A percentile compares a stretch with the other conserved stretches of the same genome.
Conservation (phyloP, 78 protist genomes). For the Cavenderia fasciculata region DNA sequence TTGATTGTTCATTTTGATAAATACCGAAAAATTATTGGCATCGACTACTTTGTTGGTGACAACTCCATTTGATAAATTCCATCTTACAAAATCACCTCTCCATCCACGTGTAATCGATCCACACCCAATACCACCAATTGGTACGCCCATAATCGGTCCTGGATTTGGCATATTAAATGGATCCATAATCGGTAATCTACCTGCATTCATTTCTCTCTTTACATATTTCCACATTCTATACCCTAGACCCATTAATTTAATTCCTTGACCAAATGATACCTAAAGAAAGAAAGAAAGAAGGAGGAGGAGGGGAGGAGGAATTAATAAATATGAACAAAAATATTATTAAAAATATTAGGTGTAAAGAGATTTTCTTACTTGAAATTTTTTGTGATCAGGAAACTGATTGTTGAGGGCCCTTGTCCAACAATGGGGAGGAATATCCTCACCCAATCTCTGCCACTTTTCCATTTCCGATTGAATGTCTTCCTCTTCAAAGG, state of each 20-base stretch:
- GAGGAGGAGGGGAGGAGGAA: no score
- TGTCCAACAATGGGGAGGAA: conserved; percentile 46
- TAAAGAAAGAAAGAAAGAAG: no score
- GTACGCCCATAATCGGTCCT: conserved; percentile 81
- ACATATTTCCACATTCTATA: conserved; percentile 83
- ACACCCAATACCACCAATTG: conserved; percentile 82
- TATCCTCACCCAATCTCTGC: conserved; percentile 51
- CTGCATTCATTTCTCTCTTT: conserved; percentile 25
- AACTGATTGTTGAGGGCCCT: conserved; percentile 31
- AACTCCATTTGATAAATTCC: conserved; percentile 24
- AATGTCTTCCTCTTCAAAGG: neutral
- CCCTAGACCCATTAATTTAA: conserved; percentile 51
- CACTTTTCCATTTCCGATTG: conserved; percentile 43
- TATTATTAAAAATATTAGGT: no score
- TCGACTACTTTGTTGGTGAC: conserved; percentile 48
- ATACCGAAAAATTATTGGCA: conserved; percentile 69
- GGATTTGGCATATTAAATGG: conserved; percentile 73
- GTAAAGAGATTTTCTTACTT: no score
- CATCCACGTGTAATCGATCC: conserved; percentile 79
- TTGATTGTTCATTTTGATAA: conserved; percentile 12
- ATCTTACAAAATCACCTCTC: conserved; percentile 80
- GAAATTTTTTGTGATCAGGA: conserved; percentile 63
- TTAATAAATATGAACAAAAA: no score
- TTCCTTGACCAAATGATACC: conserved; percentile 33
- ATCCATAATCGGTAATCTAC: conserved; percentile 73